Evolutionary conservation across 768 basidiomycete genomes (phyloP), one percentile per base, ranked within the genome.

Genomic region (Kwoniella dejecticola): DNA sequence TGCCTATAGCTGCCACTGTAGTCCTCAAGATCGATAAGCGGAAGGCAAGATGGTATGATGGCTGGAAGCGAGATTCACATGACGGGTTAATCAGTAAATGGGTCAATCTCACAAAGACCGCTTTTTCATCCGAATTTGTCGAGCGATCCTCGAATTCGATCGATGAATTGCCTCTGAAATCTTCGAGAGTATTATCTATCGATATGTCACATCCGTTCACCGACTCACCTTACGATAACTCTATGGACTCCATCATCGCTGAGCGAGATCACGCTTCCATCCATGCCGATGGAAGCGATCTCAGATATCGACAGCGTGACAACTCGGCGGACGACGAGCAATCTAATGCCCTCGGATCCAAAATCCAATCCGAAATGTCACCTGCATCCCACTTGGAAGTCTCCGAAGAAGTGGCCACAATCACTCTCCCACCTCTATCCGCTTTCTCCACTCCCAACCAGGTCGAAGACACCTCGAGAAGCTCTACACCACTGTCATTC

Each of bases 41-140:
- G 4, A 24, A 17, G 11, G 56, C 56, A 12, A 52, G 48, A 29
- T 63, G 62, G 62, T 58, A 40, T 12, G 55, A 57, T 13, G 56
- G 19, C 11, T 63, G 62, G 62, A 57, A 56, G 41, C 49, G 36
- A 5, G 62, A 57, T 55, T 52, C 52, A 30, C 24, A 44, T n/a
- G 52, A 62, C 15, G 60, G 60, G 13, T 21, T 23, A 4, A 44
- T 62, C n/a, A 50, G 41, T 41, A 62, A 55, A 55, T 62, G 52
- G 50, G 52, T 62, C 3, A 44, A 53, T 19, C 12, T 52, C 13
- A 7, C 33, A 36, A n/a, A 36, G 33, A 36, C 33, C 19, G 2
- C 33, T 33, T 33, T 2, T 19, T 55, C 36, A 17, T 23, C 36
- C 19, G 27, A 40, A 15, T 38, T 55, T 23, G 27, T 6, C 11